Conservation (phyloP, 352 stramenopile species). For the Phytophthora palmivora region DNA sequence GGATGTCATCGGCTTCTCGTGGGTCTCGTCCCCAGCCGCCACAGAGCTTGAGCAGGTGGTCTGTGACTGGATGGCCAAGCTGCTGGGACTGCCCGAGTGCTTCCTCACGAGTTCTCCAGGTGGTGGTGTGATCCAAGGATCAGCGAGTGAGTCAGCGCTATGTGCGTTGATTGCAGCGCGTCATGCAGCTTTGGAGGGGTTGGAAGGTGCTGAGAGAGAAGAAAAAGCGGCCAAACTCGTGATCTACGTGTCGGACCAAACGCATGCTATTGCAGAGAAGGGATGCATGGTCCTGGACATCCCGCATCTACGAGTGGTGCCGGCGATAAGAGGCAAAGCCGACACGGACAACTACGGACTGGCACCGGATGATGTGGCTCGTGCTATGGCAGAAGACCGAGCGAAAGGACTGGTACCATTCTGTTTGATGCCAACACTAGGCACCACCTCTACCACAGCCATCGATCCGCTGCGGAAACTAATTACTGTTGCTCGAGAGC, state of each 20-base stretch:
- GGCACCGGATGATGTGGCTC: conserved; percentile 51
- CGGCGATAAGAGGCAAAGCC: conserved; percentile 51
- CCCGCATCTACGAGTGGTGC: conserved; percentile 57
- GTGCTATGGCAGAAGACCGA: conserved; percentile 60
- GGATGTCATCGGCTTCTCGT: conserved; percentile 72
- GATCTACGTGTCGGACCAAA: conserved; percentile 77
- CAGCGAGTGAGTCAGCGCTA: conserved; percentile 64
- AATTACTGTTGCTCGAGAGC: conserved; percentile 43
- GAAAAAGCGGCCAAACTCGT: conserved; percentile 53
- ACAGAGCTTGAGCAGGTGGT: conserved; percentile 77
- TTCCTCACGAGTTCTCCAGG: conserved; percentile 61
- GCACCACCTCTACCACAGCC: conserved; percentile 66
- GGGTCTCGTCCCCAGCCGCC: conserved; percentile 60
- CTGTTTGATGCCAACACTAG: conserved; percentile 65
- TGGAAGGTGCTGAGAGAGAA: conserved; percentile 42
- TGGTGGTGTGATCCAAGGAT: conserved; percentile 74
- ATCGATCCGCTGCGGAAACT: conserved; percentile 61
- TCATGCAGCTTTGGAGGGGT: conserved; percentile 42
- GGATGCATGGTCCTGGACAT: conserved; percentile 75
- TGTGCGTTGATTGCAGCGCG: conserved; percentile 55
- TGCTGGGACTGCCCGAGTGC: conserved; percentile 59
- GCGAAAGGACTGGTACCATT: conserved; percentile 62
- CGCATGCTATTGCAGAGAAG: conserved; percentile 72
- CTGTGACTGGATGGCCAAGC: conserved; percentile 73
- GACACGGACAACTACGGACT: conserved; percentile 63